These are phyloP conservation scores for Penicillium robsamsonii DNA, from an alignment of 495 filamentous ascomycete genomes.

Conservation along the genomic window DNA sequence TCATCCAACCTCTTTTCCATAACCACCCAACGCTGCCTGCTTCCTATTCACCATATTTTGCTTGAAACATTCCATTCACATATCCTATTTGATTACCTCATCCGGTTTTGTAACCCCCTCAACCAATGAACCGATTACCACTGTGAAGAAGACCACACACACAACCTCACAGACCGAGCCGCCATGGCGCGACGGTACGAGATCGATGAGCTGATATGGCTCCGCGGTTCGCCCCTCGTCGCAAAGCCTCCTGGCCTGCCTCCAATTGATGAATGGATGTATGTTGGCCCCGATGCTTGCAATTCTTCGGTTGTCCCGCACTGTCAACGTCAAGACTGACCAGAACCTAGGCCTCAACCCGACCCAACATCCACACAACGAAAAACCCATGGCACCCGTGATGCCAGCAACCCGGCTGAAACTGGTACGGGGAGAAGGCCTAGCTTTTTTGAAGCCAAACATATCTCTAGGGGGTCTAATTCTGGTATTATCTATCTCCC, in stretches of 20 bases:
- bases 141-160: constrained; percentile 29
- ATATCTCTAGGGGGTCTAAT: constrained; percentile 63
- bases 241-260: constrained; percentile 77
- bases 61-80: background rate
- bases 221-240: constrained; percentile 82
- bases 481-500: constrained; percentile 39
- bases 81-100: background rate
- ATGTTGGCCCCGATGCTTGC: constrained; percentile 13
- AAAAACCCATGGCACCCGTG: constrained; percentile 44
- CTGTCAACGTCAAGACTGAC: constrained; percentile 29
- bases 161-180: constrained; percentile 28
- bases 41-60: constrained; percentile 9
- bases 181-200: constrained; percentile 67
- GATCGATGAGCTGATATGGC: constrained; percentile 69
- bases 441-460: constrained; percentile 56
- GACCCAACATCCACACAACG: constrained; percentile 45
- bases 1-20: constrained; percentile 20
- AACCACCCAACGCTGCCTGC: background rate
- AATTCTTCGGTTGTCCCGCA: constrained; percentile 15
- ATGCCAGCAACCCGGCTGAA: constrained; percentile 42
- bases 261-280: constrained; percentile 95
- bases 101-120: background rate
- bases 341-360: constrained; percentile 39
- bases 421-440: constrained; percentile 52
- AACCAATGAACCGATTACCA: constrained; percentile 40